A percentile compares a stretch with the other conserved stretches of the same genome.
These are phyloP conservation scores for Boletus huronensis DNA, from an alignment of 768 basidiomycete genomes.

Conservation along the genomic window DNA sequence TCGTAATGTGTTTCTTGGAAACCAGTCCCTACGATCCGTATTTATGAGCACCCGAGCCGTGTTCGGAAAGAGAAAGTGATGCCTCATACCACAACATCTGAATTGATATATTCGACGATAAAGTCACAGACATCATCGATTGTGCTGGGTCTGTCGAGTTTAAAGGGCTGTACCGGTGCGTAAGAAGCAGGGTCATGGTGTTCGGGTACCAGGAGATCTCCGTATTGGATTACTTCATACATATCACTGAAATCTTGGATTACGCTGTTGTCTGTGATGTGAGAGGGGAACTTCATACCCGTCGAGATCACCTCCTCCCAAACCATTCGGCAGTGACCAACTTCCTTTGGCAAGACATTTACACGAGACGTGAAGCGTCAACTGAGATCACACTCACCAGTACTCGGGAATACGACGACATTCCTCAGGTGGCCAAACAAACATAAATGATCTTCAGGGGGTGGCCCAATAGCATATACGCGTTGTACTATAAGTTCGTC, in stretches of 20 bases:
- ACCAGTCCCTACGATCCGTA: slow-evolving; percentile 53
- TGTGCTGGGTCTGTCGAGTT: slow-evolving; percentile 45
- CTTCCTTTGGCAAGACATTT: slow-evolving; percentile 36
- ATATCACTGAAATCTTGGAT: slow-evolving; percentile 45
- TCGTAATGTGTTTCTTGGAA: slow-evolving; percentile 62
- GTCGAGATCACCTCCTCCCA: slow-evolving; percentile 78
- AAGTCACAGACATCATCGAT: slow-evolving; percentile 77
- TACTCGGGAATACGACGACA: slow-evolving; percentile 66
- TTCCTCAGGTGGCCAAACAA: slow-evolving; percentile 62
- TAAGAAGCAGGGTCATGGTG: slow-evolving; percentile 54
- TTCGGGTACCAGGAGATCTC: slow-evolving; percentile 50
- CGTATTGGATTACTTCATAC: slow-evolving; percentile 59
- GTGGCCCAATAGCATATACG: slow-evolving; percentile 67
- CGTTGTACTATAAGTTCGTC: slow-evolving; percentile 51
- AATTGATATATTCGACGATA: slow-evolving; percentile 79
- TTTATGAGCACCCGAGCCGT: slow-evolving; percentile 3
- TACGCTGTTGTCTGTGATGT: background rate
- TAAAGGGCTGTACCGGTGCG: slow-evolving; percentile 33
- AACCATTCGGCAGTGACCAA: slow-evolving; percentile 63
- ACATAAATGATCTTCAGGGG: slow-evolving; percentile 53
- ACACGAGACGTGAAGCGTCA: background rate
- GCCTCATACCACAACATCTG: slow-evolving; percentile 64
- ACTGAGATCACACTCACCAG: slow-evolving; percentile 39
- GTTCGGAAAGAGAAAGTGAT: background rate
- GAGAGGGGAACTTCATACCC: slow-evolving; percentile 41